Percentiles rank a stretch among this genome's conserved stretches.
Conservation (phyloP, 306 rosid species). For the barrel medic (Medicago truncatula) region MtrunA17r5.0-ANR NC_053047.1:33046501-33047000, state of each 20-base stretch:
- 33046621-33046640: too few relatives aligned
- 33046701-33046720: too few relatives aligned
- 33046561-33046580: too few relatives aligned
- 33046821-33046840: neutral
- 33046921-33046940: conserved; percentile 66
- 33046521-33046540: neutral
- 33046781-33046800: neutral
- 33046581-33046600: too few relatives aligned
- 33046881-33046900: conserved; percentile 69
- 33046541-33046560: neutral
- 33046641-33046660: too few relatives aligned
- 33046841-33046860: neutral
- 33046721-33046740: too few relatives aligned
- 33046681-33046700: too few relatives aligned
- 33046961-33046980: conserved; percentile 42
- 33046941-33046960: conserved; percentile 46
- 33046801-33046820: conserved; percentile 26
- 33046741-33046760: too few relatives aligned
- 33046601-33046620: too few relatives aligned
- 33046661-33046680: too few relatives aligned
- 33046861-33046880: conserved; percentile 46
- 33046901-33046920: conserved; percentile 86
- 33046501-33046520: neutral
- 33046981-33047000: conserved; percentile 53
- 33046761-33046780: neutral